These are phyloP conservation scores for Cytospora piceae DNA, from an alignment of 2,329 filamentous ascomycete genomes.

Conservation along the genomic window DNA sequence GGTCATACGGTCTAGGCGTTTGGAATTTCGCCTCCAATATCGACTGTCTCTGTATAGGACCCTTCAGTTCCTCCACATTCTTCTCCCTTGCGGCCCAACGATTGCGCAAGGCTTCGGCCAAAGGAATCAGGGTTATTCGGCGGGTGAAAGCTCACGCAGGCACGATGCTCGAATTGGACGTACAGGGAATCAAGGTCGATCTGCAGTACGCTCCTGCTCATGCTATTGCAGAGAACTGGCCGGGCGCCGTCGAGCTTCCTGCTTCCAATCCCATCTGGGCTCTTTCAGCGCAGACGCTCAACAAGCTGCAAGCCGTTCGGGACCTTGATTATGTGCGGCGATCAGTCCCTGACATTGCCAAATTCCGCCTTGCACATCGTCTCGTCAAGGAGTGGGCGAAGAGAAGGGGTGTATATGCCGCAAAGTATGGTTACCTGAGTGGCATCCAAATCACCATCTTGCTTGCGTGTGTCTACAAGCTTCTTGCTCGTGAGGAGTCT, in stretches of 20 bases:
- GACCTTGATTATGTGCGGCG: slow-evolving; percentile 64
- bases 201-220: slow-evolving; percentile 68
- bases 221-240: slow-evolving; percentile 57
- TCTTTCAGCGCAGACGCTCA: slow-evolving; percentile 58
- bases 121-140: slow-evolving; percentile 55
- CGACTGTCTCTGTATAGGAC: slow-evolving; percentile 67
- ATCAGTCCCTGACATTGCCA: slow-evolving; percentile 61
- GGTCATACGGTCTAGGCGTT: slow-evolving; percentile 66
- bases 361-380: slow-evolving; percentile 62
- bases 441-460: slow-evolving; percentile 68
- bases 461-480: slow-evolving; percentile 63
- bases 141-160: slow-evolving; percentile 62
- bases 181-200: slow-evolving; percentile 62
- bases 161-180: slow-evolving; percentile 66
- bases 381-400: slow-evolving; percentile 66
- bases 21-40: slow-evolving; percentile 66
- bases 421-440: slow-evolving; percentile 67
- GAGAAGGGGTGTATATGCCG: slow-evolving; percentile 64
- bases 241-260: slow-evolving; percentile 50
- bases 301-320: slow-evolving; percentile 66
- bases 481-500: slow-evolving; percentile 45
- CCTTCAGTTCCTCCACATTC: slow-evolving; percentile 63
- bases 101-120: slow-evolving; percentile 50
- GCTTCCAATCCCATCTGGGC: slow-evolving; percentile 57
- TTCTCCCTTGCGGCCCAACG: slow-evolving; percentile 61